Evolutionary conservation across 2,329 filamentous ascomycete species (phyloP).

Genomic region (Leptographium lundbergii): DNA sequence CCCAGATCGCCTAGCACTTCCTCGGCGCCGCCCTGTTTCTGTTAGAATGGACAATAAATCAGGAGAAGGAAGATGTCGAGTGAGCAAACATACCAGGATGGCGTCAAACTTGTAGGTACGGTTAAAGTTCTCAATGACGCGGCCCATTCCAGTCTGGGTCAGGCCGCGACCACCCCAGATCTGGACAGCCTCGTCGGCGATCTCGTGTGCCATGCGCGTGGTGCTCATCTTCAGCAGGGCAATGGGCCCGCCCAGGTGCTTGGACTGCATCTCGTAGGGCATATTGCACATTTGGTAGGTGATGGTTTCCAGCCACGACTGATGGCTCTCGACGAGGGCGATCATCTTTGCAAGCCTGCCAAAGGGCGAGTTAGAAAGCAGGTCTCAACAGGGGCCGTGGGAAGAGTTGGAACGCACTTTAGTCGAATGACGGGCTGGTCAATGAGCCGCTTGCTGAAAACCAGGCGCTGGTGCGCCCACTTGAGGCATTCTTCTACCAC

Average conservation of each 20-base stretch:
- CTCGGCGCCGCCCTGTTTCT: conserved; percentile 55
- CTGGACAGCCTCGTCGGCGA: conserved; percentile 72
- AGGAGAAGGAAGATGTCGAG: background rate
- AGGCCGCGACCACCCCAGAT: conserved; percentile 76
- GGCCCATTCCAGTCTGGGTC: conserved; percentile 74
- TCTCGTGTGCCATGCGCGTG: conserved; percentile 67
- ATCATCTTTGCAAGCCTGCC: conserved; percentile 81
- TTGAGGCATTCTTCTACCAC: conserved; percentile 77
- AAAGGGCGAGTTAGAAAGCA: conserved; percentile 44
- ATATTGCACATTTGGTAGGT: conserved; percentile 84
- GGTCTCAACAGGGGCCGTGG: background rate
- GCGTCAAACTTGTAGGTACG: conserved; percentile 73
- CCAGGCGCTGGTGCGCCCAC: conserved; percentile 76
- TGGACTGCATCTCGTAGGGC: conserved; percentile 64
- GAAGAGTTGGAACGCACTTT: conserved; percentile 40
- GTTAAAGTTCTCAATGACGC: conserved; percentile 73
- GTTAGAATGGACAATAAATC: background rate
- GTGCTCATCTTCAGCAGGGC: conserved; percentile 68
- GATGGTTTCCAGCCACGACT: conserved; percentile 74
- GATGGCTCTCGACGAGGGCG: conserved; percentile 65
- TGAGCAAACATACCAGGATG: conserved; percentile 33
- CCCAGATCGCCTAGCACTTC: conserved; percentile 73
- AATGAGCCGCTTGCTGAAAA: conserved; percentile 72
- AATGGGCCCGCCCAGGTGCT: conserved; percentile 67
- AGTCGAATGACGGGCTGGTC: conserved; percentile 73